Evolutionary conservation across 1,284 basidiomycete species (phyloP), one percentile per base, ranked within the genome.

Genomic region (Malassezia yamatoensis): DNA sequence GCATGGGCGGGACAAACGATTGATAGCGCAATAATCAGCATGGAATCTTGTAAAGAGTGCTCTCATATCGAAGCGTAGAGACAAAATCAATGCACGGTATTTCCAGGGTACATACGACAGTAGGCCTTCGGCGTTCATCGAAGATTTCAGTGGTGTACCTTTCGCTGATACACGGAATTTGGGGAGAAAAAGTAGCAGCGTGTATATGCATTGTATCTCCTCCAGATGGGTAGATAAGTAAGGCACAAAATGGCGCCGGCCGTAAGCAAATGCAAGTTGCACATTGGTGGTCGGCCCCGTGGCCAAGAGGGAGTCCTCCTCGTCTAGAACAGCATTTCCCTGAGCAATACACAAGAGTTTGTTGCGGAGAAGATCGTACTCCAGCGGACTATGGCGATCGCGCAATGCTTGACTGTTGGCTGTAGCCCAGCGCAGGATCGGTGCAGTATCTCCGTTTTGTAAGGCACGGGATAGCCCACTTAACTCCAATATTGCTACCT

Each of bases 1-100:
- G 11, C 88, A 83, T 63, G 91, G 87, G 56, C 86, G 82, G 59
- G 90, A 86, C 83, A 91, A 86, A 3, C 86, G 86, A 32, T 90
- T 78, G 63, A 81, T 82, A 4, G 88, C 85, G 72, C 90, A 94
- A 68, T 87, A 96, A 68, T 94, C 91, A 62, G 83, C 84, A 21
- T 84, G 83, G 73, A 96, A 93, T 64, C 88, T 78, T 3, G 84
- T 83, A 62, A 86, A 84, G 18, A 96, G 78, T 51, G 87, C 85
- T 16, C 81, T 78, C 4, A 67, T 61, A 68, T 89, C 86, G 12
- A 65, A 56, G 32, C 61, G 43, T 5, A 59, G 54, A 11, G 61
- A 50, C 47, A 65, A 55, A 16, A 73, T 54, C 24, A 70, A 35
- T 15, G 53, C 51, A 6, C 61, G 63, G 49, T 73, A 73, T 15